Evolutionary conservation across 2,329 filamentous ascomycete species (phyloP).

Genomic region (Knufia fluminis): DNA sequence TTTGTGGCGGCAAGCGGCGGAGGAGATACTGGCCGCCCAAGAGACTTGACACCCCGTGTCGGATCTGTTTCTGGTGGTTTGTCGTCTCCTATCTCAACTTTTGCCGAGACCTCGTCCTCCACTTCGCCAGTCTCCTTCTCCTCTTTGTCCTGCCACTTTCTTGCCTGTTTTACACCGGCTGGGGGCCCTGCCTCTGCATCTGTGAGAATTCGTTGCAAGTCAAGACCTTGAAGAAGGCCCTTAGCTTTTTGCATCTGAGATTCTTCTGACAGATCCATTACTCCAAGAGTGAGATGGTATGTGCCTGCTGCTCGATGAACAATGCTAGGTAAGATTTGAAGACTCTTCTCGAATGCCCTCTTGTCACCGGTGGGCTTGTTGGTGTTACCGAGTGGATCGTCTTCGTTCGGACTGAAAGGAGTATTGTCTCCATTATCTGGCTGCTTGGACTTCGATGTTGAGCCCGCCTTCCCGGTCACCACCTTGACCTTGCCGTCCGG

Average conservation of each 20-base stretch:
- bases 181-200: slow-evolving; percentile 23
- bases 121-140: neutral
- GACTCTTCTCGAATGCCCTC: neutral
- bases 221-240: slow-evolving; percentile 35
- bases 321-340: slow-evolving; percentile 46
- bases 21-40: slow-evolving; percentile 9
- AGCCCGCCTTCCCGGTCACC: neutral
- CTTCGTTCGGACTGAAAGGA: slow-evolving; percentile 17
- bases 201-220: slow-evolving; percentile 33
- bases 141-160: neutral
- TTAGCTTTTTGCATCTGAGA: slow-evolving; percentile 42
- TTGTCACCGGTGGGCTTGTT: neutral
- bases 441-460: neutral
- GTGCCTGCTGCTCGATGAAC: slow-evolving; percentile 71
- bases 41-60: slow-evolving; percentile 1
- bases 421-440: neutral
- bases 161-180: neutral
- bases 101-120: neutral
- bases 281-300: slow-evolving; percentile 76
- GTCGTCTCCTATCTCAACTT: neutral
- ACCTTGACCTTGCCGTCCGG: neutral
- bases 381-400: slow-evolving; percentile 26
- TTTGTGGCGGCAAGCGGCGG: neutral
- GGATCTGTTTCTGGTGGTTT: neutral
- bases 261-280: slow-evolving; percentile 60